Evolutionary conservation across 2,329 filamentous ascomycete genomes (phyloP), one percentile per base, ranked within the genome.

Genomic region (Rachicladosporium sp.): DNA sequence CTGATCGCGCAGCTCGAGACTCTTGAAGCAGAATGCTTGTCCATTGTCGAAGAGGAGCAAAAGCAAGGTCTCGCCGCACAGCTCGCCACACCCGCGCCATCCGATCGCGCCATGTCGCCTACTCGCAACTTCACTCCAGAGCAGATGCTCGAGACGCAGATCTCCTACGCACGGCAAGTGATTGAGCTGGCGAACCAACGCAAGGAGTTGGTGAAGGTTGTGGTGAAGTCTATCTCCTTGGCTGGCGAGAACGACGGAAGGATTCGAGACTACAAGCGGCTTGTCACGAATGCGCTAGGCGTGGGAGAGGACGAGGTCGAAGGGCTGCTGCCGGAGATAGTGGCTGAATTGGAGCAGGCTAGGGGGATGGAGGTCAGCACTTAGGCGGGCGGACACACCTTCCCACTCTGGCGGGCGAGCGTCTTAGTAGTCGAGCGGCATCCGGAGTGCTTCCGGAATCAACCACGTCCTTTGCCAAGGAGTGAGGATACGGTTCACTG

Each of bases 271-370:
- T 89, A 88, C 58, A 71, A 80, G 45, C 72, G 72, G 40, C 67
- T 87, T 23, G 73, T 86, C 27, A 74, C 74, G 43, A 73, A 73
- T 43, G 84, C 82, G 43, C 65, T 87, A 21, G 78, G 79, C 19
- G 70, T 78, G 10, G 70, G 74, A 48, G 79, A 82, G 42, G 78
- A 82, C 48, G 78, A 75, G 46, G 70, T 86, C 29, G 81, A 86
- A 56, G 66, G 69, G 33, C 78, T 70, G 63, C 46, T 71, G 50
- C 66, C 66, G 1, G 68, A 70, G 41, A 69, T 71, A 33, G 52
- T 69, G 36, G 54, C 54, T 37, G 67, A 70, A 52, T 50, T 71
- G 40, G 67, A 70, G 50, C 50, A 37, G 46, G 45, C 33, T 19
- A 48, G 40, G 47, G 49, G 44, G 35, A 36, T 38, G 39, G 45